These are phyloP conservation scores for Sicyos baderoa DNA, from an alignment of 306 rosid genomes.

Conservation along the genomic window DNA sequence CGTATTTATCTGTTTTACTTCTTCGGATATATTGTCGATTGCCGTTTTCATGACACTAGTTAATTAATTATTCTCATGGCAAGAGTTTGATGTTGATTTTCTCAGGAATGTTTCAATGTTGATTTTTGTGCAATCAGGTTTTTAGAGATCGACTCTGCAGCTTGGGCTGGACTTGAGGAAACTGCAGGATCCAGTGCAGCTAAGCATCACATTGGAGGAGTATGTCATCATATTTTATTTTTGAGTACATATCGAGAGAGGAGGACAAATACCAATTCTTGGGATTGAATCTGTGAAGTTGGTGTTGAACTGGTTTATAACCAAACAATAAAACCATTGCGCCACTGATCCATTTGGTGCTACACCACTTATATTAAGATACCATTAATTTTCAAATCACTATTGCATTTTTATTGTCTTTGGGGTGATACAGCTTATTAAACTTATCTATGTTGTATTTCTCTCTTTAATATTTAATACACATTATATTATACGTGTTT, in stretches of 20 bases:
- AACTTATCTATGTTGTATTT: not conserved
- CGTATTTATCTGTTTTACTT: no score
- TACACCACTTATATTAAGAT: slow-evolving; percentile 1
- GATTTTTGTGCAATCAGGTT: slow-evolving; percentile 32
- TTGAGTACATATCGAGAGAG: no score
- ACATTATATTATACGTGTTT: not conserved
- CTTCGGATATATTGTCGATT: no score
- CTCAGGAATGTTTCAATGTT: not conserved
- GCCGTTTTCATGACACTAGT: no score
- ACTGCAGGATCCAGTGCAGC: slow-evolving; percentile 67
- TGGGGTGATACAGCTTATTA: not conserved
- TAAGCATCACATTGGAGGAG: slow-evolving; percentile 77
- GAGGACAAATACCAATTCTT: no score
- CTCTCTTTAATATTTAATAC: not conserved
- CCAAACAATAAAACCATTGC: no score
- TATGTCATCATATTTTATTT: slow-evolving; percentile 29
- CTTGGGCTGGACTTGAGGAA: slow-evolving; percentile 89
- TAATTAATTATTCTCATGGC: no score
- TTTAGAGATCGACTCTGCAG: slow-evolving; percentile 54
- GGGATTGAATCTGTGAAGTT: no score
- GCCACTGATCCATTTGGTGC: no score
- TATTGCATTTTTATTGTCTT: not conserved
- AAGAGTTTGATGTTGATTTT: no score
- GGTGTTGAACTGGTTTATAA: no score
- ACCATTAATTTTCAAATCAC: not conserved